phyloP scores from a whole-genome alignment of 768 basidiomycete genomes.

The Phaffia australis region DNA sequence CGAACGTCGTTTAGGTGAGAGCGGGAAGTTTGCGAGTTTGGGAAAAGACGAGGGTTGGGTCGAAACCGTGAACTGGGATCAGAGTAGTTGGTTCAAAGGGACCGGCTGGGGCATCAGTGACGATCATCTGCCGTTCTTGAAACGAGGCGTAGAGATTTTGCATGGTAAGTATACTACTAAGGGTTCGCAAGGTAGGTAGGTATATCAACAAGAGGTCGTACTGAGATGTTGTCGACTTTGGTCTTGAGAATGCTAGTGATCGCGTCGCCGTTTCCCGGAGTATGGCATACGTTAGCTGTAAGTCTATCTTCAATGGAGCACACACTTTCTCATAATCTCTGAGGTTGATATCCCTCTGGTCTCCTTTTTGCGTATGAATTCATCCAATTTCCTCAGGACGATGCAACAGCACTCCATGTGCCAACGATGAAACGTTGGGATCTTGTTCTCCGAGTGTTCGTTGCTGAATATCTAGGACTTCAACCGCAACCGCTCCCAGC shows the following conservation, averaged over 20 bases:
- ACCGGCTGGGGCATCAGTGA: conserved; percentile 54
- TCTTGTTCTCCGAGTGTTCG: conserved; percentile 71
- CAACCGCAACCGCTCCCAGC: conserved; percentile 16
- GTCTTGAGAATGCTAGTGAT: conserved; percentile 45
- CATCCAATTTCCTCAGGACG: conserved; percentile 51
- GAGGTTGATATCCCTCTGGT: not conserved
- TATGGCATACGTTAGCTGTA: conserved; percentile 76
- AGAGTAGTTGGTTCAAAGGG: conserved; percentile 50
- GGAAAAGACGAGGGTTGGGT: conserved; percentile 42
- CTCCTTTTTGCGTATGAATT: not conserved
- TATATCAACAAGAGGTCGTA: not conserved
- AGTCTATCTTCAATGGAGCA: conserved; percentile 31
- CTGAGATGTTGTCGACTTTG: not conserved
- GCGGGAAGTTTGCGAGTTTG: conserved; percentile 39
- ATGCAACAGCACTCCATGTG: conserved; percentile 43
- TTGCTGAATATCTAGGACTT: conserved; percentile 72
- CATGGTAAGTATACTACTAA: conserved; percentile 76
- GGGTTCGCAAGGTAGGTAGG: conserved; percentile 30
- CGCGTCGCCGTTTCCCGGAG: conserved; percentile 70
- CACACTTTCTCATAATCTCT: not conserved
- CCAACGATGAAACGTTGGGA: conserved; percentile 46
- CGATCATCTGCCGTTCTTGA: conserved; percentile 85
- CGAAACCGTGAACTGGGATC: conserved; percentile 38
- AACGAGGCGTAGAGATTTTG: conserved; percentile 69
- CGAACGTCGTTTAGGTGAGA: conserved; percentile 60